Conservation (phyloP, 2,329 filamentous ascomycete genomes). For the Hymenoscyphus albidus region DNA sequence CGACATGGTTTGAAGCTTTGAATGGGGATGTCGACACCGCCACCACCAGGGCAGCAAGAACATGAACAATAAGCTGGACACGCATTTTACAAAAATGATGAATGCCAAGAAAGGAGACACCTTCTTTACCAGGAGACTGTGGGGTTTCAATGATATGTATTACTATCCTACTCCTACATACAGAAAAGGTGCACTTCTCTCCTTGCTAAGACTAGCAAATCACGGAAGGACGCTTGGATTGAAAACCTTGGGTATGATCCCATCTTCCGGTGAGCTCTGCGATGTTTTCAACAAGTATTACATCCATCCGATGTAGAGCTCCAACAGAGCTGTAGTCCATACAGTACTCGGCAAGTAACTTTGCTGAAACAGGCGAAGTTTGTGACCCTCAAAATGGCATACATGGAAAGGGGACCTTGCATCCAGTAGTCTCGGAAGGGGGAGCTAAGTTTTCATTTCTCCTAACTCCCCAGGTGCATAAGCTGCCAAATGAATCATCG, state of each 20-base stretch:
- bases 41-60: slow-evolving; percentile 31
- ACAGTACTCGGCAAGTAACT: not conserved
- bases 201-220: not conserved
- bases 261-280: not conserved
- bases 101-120: slow-evolving; percentile 26
- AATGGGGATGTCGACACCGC: slow-evolving; percentile 26
- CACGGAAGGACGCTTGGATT: not conserved
- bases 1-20: slow-evolving; percentile 24
- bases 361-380: not conserved
- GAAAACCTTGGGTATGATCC: not conserved
- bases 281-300: not conserved
- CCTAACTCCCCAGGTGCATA: not conserved
- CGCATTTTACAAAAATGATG: slow-evolving; percentile 24
- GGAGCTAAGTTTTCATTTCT: not conserved
- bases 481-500: not conserved
- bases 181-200: not conserved
- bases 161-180: not conserved
- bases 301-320: not conserved
- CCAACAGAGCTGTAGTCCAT: no score
- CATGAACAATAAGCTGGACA: slow-evolving; percentile 22
- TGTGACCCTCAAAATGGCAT: not conserved
- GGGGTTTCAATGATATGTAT: slow-evolving; percentile 18
- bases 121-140: slow-evolving; percentile 13
- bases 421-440: not conserved
- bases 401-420: not conserved